Base-by-base conservation (phyloP, 257 asterid species). In the Solanum chmielewskii region DNA sequence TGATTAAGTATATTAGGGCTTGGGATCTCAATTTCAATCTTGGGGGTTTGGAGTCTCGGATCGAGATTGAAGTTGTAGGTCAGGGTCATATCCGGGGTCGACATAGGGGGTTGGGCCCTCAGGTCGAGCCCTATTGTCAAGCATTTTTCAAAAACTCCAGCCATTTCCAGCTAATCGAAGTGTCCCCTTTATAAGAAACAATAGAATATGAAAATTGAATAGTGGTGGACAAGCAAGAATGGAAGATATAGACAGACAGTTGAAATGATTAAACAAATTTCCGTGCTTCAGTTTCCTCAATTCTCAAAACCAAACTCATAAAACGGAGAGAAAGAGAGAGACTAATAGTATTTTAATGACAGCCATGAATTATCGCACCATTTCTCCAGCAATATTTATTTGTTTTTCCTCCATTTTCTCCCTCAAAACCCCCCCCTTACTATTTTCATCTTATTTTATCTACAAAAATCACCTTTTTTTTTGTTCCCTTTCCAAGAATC, bases 361-460 rank as follows among this genome's bases (percentile, higher is more conserved):
- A 85, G 75, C 93, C 95, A 92, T 91, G 90, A 89, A 94, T 73
- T 87, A 88, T 90, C 93, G 92, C 91, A 87, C 29, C 27, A 75
- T 91, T 59, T 92, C 91, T 90, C 91, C 84, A 80, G 68, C 89
- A 86, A 81, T 68, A 83, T 56, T 25, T n/a, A 62, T 62, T 85
- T 85, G 87, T 81, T 88, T 88, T 88, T 91, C 96, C 98, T 84
- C 92, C 93, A 92, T 90, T 92, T 71, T 62, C 77, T 64, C 86
- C 76, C 47, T 66, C 66, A 3, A n/a, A 77, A 44, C 4, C 35
- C 35, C 86, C 76, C 88, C 74, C 85, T 52, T 27, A 71, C 75
- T 77, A 62, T 84, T 56, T 18, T 83, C 73, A 87, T 83, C 89
- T 31, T 78, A 86, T 64, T 76, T 78, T 20, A 83, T 85, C 27